phyloP scores from a whole-genome alignment of 78 protist genomes.

The Creolimax fragrantissima region DNA sequence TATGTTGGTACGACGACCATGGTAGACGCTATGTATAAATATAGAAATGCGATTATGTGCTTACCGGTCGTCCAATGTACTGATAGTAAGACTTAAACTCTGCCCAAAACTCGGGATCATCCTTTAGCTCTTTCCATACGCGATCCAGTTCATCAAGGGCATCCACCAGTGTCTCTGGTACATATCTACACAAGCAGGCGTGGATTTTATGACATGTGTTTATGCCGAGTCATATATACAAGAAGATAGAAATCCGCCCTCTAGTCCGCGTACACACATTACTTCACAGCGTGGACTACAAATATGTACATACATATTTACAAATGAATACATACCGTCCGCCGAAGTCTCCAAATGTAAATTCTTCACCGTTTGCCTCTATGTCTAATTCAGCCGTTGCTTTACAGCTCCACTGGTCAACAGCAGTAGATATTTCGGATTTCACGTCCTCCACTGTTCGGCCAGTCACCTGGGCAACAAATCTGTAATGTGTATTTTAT shows the following conservation, averaged over 20 bases:
- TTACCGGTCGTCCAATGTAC: slow-evolving; percentile 44
- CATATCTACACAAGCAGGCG: background rate
- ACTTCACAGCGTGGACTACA: too few species aligned
- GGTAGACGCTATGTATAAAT: background rate
- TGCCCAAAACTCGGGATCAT: slow-evolving; percentile 44
- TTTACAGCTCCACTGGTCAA: background rate
- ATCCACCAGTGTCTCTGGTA: slow-evolving; percentile 54
- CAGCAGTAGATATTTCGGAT: too few species aligned
- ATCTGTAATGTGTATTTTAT: too few species aligned
- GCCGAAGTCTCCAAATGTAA: slow-evolving; percentile 54
- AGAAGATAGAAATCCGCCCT: too few species aligned
- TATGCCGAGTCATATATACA: background rate
- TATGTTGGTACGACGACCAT: too few species aligned
- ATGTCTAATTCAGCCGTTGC: background rate
- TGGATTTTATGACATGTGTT: background rate
- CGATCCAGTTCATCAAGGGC: slow-evolving; percentile 53
- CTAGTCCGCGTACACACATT: background rate
- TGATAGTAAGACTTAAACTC: slow-evolving; percentile 16
- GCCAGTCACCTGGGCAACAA: too few species aligned
- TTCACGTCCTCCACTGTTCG: too few species aligned
- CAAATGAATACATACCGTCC: slow-evolving; percentile 27
- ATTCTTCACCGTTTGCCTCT: background rate
- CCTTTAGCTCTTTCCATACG: slow-evolving; percentile 8
- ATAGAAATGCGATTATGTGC: background rate
- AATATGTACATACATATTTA: background rate